A percentile compares a stretch with the other conserved stretches of the same genome.
These are phyloP conservation scores for Arthrobotrys iridis DNA, from an alignment of 2,329 filamentous ascomycete species.

Conservation along the genomic window DNA sequence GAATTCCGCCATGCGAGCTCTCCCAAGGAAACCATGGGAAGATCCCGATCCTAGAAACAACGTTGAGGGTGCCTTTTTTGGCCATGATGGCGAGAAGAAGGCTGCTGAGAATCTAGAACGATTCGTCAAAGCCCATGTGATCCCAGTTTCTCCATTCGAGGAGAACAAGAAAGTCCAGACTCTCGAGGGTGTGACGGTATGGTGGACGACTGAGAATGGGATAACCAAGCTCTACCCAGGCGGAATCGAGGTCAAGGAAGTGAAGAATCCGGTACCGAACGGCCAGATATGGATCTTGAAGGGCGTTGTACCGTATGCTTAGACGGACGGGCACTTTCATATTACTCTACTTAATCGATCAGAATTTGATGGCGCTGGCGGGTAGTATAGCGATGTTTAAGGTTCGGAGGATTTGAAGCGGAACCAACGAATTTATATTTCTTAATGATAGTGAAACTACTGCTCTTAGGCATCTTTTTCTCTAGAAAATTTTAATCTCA, in stretches of 20 bases:
- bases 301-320: conserved; percentile 68
- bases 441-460: background rate
- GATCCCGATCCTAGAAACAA: conserved; percentile 73
- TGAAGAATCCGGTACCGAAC: conserved; percentile 81
- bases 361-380: background rate
- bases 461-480: background rate
- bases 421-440: background rate
- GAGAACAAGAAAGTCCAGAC: conserved; percentile 73
- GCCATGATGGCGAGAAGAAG: conserved; percentile 76
- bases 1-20: conserved; percentile 79
- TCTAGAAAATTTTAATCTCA: no score
- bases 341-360: no score
- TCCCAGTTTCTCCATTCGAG: conserved; percentile 78
- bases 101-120: conserved; percentile 78
- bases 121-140: conserved; percentile 88
- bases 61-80: conserved; percentile 73
- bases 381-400: no score
- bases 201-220: conserved; percentile 78
- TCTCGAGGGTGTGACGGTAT: conserved; percentile 75
- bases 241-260: conserved; percentile 77
- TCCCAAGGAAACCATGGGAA: conserved; percentile 89
- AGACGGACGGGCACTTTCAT: no score
- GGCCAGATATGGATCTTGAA: conserved; percentile 77
- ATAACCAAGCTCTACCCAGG: conserved; percentile 78
- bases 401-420: no score